Evolutionary conservation across 23 red algal genomes (phyloP).

Genomic region (Gracilariopsis chorda): DNA sequence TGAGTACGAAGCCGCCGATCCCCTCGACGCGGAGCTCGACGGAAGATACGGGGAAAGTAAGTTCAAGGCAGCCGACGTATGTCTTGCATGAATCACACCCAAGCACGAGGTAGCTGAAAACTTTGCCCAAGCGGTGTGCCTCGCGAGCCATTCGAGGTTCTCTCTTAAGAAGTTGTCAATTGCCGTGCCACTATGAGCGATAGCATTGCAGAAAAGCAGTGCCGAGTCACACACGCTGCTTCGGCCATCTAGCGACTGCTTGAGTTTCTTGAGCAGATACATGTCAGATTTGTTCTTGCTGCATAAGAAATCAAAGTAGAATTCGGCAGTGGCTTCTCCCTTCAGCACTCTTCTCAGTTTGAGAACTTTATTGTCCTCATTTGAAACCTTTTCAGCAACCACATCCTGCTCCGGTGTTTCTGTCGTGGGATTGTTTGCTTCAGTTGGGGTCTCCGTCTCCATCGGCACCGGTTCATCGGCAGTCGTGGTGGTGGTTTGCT

Average conservation of each 20-base stretch:
- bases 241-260: constrained; percentile 72
- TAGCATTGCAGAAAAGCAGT: constrained; percentile 88
- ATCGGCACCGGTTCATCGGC: constrained; percentile 50
- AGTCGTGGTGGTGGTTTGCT: neutral
- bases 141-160: constrained; percentile 95
- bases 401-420: neutral
- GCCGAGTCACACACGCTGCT: constrained; percentile 86
- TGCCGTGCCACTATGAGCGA: constrained; percentile 90
- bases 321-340: constrained; percentile 73
- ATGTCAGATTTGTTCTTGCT: constrained; percentile 81
- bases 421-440: neutral
- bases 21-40: constrained; percentile 3
- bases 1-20: constrained; percentile 40
- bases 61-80: constrained; percentile 77
- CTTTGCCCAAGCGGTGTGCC: constrained; percentile 93
- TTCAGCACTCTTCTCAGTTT: constrained; percentile 69
- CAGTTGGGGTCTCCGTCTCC: constrained; percentile 14
- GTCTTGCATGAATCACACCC: constrained; percentile 89
- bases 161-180: constrained; percentile 93
- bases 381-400: neutral
- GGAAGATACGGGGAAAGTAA: constrained; percentile 96
- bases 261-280: constrained; percentile 85
- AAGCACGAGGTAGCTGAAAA: constrained; percentile 97
- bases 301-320: constrained; percentile 91
- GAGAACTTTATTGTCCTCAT: constrained; percentile 39